Percentiles rank a stretch among this genome's conserved stretches.
Conservation (phyloP, 108 stramenopile species). For the Heterococcus sp. region DNA sequence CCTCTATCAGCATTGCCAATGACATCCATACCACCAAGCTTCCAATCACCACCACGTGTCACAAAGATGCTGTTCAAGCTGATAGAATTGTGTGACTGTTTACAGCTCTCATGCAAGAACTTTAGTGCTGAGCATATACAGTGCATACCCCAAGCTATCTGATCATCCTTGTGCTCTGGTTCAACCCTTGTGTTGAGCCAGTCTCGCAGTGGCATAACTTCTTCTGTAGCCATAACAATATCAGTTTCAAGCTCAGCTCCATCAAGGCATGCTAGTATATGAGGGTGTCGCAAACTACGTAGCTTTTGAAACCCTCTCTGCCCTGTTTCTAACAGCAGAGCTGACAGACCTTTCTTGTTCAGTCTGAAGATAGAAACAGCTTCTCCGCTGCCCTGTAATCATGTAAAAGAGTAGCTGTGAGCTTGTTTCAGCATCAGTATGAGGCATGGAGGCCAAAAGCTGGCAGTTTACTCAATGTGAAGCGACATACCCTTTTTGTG, state of each 20-base stretch:
- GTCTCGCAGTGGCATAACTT: slow-evolving; percentile 18
- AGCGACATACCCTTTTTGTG: slow-evolving; percentile 22
- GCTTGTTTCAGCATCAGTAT: neutral
- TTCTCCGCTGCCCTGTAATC: slow-evolving; percentile 5
- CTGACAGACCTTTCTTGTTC: slow-evolving; percentile 14
- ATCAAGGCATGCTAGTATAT: slow-evolving; percentile 38
- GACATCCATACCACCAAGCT: slow-evolving; percentile 45
- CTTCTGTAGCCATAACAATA: slow-evolving; percentile 40
- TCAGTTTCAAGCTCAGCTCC: slow-evolving; percentile 43
- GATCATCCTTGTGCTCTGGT: slow-evolving; percentile 13
- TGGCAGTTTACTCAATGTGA: neutral
- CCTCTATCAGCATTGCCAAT: no score
- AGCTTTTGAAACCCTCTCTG: slow-evolving; percentile 30
- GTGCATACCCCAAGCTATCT: slow-evolving; percentile 44
- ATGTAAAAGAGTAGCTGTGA: neutral
- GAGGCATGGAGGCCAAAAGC: neutral
- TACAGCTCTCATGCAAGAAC: slow-evolving; percentile 31
- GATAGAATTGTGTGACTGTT: slow-evolving; percentile 24
- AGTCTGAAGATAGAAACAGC: slow-evolving; percentile 36
- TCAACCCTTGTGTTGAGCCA: slow-evolving; percentile 11
- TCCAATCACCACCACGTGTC: slow-evolving; percentile 40
- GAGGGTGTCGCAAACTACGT: slow-evolving; percentile 35
- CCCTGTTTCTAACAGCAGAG: slow-evolving; percentile 18
- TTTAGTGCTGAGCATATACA: slow-evolving; percentile 37
- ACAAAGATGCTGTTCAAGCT: slow-evolving; percentile 36